These are phyloP conservation scores for Colletotrichum lentis DNA, from an alignment of 2,329 filamentous ascomycete genomes.

Conservation along the genomic window DNA sequence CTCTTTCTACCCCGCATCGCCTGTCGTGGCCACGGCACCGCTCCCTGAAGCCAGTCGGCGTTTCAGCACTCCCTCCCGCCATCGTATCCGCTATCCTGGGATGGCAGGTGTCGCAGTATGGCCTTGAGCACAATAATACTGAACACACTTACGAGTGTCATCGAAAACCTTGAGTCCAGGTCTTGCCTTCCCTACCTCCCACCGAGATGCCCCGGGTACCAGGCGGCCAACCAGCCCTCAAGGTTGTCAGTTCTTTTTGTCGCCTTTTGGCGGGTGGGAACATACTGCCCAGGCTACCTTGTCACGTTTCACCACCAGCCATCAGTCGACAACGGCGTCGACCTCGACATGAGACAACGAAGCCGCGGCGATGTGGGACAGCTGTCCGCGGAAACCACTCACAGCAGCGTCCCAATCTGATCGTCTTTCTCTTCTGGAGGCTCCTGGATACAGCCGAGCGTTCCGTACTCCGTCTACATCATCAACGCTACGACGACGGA, in stretches of 20 bases:
- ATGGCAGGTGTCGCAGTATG: slow-evolving; percentile 28
- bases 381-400: too few species aligned
- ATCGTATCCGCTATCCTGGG: slow-evolving; percentile 29
- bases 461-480: not conserved
- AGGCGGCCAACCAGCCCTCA: not conserved
- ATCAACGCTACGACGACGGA: not conserved
- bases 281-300: not conserved
- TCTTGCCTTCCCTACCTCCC: not conserved
- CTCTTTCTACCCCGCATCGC: slow-evolving; percentile 2
- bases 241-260: not conserved
- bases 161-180: slow-evolving; percentile 14
- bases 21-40: not conserved
- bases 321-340: not conserved
- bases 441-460: not conserved
- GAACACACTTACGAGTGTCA: not conserved
- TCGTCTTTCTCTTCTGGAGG: not conserved
- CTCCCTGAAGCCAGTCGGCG: not conserved
- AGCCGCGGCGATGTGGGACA: not conserved
- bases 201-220: too few species aligned
- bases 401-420: not conserved
- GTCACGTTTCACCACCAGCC: slow-evolving; percentile 13
- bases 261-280: not conserved
- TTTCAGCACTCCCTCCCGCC: slow-evolving; percentile 25
- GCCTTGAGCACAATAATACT: not conserved
- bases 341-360: not conserved